Conservation (phyloP, 164 flowering plant species). For the Macadamia integrifolia region DNA sequence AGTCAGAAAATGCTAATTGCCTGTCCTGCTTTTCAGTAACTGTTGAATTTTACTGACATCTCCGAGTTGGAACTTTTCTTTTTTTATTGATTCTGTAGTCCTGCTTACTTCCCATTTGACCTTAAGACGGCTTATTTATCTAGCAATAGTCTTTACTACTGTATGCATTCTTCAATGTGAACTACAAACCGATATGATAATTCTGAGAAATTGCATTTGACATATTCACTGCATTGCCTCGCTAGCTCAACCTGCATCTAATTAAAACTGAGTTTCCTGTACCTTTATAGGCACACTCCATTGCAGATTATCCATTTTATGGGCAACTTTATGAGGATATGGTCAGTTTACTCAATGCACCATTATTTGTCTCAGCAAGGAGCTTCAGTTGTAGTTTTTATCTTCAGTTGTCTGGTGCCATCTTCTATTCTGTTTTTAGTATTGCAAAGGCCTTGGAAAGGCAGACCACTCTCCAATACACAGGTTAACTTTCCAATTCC, state of each 20-base stretch:
- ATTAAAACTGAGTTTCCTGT: constrained; percentile 2
- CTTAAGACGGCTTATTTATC: too few species aligned
- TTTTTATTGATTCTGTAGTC: not conserved
- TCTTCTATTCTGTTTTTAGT: constrained; percentile 60
- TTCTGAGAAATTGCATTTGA: too few species aligned
- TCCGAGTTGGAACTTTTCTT: not conserved
- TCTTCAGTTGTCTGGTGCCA: constrained; percentile 77
- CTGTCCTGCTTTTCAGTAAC: not conserved
- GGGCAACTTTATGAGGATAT: constrained; percentile 81
- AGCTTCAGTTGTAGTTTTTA: constrained; percentile 65
- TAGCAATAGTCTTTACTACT: too few species aligned
- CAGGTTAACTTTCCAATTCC: constrained; percentile 45
- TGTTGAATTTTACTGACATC: not conserved
- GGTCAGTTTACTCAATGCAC: constrained; percentile 91
- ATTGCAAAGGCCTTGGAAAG: constrained; percentile 96
- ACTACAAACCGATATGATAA: too few species aligned
- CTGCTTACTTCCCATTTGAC: too few species aligned
- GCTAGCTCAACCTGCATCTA: not conserved
- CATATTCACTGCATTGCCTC: not conserved
- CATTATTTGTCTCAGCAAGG: constrained; percentile 62
- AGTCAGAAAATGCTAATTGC: not conserved
- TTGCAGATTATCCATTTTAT: constrained; percentile 71
- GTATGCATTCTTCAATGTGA: too few species aligned
- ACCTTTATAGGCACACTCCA: constrained; percentile 66
- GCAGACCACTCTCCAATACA: constrained; percentile 74